Base-by-base conservation (phyloP, 768 basidiomycete genomes). In the Amanita jacksonii region DNA sequence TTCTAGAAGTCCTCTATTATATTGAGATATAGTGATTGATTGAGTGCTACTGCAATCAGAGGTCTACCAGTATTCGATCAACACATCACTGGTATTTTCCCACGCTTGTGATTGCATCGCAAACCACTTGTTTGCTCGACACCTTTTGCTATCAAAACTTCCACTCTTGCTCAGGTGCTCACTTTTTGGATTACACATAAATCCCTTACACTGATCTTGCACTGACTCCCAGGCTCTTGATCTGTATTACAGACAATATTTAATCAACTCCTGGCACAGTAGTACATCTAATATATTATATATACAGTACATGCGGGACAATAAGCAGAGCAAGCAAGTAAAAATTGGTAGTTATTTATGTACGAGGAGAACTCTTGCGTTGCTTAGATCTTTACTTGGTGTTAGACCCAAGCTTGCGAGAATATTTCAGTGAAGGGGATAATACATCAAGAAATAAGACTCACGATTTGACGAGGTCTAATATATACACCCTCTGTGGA, bases 201-300 rank as follows among this genome's bases (percentile, higher is more conserved):
- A 3, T 23, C 30, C n/a, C 32, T 18, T 8, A 1, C 32, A 43
- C 34, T 22, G n/a, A 16, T 18, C 30, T 32, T 15, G 5, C 10
- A 5, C 23, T 33, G 32, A 23, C 23, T 7, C 32, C 24, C 8
- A 15, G 19, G 9, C 12, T 23, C n/a, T 27, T 24, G 24, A 15
- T 44, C 34, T 10, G 43, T 8, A 18, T 15, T 34, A n/a, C 25
- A 16, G 15, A n/a, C n/a, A n/a, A n/a, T n/a, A n/a, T n/a, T n/a
- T n/a, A n/a, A 20, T 22, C n/a, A 20, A 45, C 20, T 45, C 24
- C 22, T 45, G 19, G 24, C 38, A 45, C 36, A 45, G 31, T 15
- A 28, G 24, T 23, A 12, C 5, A n/a, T 20, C 8, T 13, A 38
- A 34, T 35, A 35, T 23, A 43, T 20, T 16, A 15, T 38, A 23